Conservation (phyloP, 306 rosid species). For the Hippophae rhamnoides region DNA sequence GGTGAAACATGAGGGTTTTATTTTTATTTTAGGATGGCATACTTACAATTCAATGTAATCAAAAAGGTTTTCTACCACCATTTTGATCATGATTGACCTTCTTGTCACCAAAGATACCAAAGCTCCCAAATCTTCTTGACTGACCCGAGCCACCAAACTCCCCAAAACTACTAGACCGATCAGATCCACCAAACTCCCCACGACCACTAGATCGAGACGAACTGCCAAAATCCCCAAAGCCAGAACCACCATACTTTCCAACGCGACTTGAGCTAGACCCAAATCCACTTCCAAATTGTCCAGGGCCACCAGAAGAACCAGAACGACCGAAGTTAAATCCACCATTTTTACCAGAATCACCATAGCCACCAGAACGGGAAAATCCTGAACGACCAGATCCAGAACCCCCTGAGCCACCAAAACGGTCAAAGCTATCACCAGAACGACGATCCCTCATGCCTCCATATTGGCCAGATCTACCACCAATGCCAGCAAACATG, state of each 20-base stretch:
- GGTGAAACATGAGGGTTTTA: not conserved
- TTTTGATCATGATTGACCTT: not conserved
- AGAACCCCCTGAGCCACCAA: constrained; percentile 24
- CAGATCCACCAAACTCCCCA: constrained; percentile 11
- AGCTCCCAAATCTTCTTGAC: constrained; percentile 3
- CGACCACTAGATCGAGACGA: not conserved
- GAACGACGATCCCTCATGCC: constrained; percentile 35
- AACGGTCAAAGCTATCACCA: constrained; percentile 35
- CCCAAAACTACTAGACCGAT: constrained; percentile 42
- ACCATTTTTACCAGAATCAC: constrained; percentile 31
- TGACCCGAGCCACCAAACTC: constrained; percentile 13
- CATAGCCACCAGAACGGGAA: constrained; percentile 38
- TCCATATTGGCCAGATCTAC: constrained; percentile 45
- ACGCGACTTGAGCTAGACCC: constrained; percentile 33
- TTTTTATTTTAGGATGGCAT: no score
- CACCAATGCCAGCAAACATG: constrained; percentile 39
- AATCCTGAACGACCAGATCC: constrained; percentile 43
- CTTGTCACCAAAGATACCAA: constrained; percentile 11
- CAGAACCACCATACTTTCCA: constrained; percentile 18
- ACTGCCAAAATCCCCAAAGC: constrained; percentile 42
- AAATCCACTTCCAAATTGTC: constrained; percentile 26
- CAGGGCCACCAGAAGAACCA: constrained; percentile 41
- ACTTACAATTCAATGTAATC: constrained; percentile 8
- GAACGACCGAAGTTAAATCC: constrained; percentile 35
- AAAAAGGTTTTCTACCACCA: constrained; percentile 1